Conservation (phyloP, 345 rosid species). For the Nephelium lappaceum region DNA sequence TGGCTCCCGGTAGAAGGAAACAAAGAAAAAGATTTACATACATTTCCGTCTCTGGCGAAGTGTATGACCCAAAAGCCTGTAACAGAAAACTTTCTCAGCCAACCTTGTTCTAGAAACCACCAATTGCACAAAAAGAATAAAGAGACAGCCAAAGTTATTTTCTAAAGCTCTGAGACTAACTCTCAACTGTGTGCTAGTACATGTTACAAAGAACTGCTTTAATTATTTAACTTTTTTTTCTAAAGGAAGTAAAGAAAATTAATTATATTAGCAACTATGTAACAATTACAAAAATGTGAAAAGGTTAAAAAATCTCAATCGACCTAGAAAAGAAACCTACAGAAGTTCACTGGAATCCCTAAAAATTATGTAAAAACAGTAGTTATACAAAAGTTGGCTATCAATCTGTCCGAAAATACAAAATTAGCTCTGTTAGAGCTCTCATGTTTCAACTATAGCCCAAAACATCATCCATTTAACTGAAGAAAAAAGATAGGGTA, state of each 20-base stretch:
- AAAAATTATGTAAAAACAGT: not conserved
- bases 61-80: constrained; percentile 69
- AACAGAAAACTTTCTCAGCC: constrained; percentile 20
- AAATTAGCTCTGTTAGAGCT: too few species aligned
- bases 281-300: not conserved
- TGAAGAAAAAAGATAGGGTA: too few species aligned
- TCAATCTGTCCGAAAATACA: not conserved
- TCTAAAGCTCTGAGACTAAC: not conserved
- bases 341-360: too few species aligned
- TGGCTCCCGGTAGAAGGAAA: not conserved
- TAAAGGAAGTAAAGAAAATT: not conserved
- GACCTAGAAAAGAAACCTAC: not conserved
- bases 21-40: constrained; percentile 26
- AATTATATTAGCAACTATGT: not conserved
- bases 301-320: not conserved
- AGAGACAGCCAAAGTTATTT: not conserved
- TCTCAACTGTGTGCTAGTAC: not conserved
- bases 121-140: not conserved
- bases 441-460: too few species aligned
- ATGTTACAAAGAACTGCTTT: not conserved
- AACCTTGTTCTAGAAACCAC: not conserved
- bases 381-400: not conserved
- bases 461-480: too few species aligned
- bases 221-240: not conserved
- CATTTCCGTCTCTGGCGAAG: constrained; percentile 71